Evolutionary conservation across 768 basidiomycete genomes (phyloP).

Genomic region (Pisolithus tinctorius): DNA sequence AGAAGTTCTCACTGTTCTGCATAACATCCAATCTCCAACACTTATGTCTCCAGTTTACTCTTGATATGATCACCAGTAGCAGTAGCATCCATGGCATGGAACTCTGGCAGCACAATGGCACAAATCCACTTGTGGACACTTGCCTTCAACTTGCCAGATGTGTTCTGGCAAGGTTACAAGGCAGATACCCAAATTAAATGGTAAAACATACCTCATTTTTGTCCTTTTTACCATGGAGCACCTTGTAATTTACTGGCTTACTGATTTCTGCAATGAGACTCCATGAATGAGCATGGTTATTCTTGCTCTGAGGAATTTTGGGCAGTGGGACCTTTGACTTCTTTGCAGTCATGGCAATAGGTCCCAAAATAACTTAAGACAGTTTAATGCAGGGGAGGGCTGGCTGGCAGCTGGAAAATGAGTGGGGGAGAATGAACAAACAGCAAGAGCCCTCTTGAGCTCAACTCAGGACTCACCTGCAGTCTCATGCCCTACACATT

Average conservation of each 20-base stretch:
- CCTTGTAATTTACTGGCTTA: conserved; percentile 11
- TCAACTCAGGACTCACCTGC: too few relatives aligned
- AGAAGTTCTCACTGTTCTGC: too few relatives aligned
- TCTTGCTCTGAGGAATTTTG: neutral
- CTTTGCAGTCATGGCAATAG: neutral
- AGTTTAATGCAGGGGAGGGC: too few relatives aligned
- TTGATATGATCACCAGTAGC: conserved; percentile 13
- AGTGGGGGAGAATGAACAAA: too few relatives aligned
- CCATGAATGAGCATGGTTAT: neutral
- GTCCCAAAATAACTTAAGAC: too few relatives aligned
- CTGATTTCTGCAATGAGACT: conserved; percentile 5
- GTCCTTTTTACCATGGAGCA: conserved; percentile 15
- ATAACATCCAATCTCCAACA: too few relatives aligned
- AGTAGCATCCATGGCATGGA: conserved; percentile 8
- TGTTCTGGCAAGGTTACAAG: conserved; percentile 11
- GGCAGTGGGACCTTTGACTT: neutral
- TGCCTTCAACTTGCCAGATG: conserved; percentile 18
- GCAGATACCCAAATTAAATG: neutral
- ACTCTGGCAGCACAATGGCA: conserved; percentile 11
- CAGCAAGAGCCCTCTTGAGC: too few relatives aligned
- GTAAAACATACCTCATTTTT: conserved; percentile 5
- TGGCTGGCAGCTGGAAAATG: too few relatives aligned
- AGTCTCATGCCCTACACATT: too few relatives aligned
- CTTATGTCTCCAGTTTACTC: conserved; percentile 14
- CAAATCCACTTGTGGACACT: conserved; percentile 17